phyloP scores from a whole-genome alignment of 106 monocot genomes.

The Allium sativum region DNA sequence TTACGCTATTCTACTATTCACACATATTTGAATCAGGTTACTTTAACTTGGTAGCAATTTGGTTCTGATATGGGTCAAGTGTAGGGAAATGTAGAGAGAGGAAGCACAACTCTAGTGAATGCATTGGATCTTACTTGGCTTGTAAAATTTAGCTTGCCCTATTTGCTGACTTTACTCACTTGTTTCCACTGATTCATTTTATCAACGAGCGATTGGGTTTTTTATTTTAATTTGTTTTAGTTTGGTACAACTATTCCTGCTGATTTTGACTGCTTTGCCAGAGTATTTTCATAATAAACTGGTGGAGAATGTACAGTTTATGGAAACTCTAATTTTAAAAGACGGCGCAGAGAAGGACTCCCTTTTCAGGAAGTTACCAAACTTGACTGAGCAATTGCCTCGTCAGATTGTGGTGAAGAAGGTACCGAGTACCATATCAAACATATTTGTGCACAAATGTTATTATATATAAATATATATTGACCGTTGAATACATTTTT shows the following conservation, averaged over 20 bases:
- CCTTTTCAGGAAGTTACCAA: slow-evolving; percentile 94
- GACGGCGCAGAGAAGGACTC: slow-evolving; percentile 97
- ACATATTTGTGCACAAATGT: no score
- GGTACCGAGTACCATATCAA: slow-evolving; percentile 20
- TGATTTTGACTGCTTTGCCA: slow-evolving; percentile 23
- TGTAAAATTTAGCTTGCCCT: not conserved
- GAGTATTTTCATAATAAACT: slow-evolving; percentile 97
- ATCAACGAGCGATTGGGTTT: not conserved
- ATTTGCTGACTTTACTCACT: not conserved
- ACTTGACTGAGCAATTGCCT: slow-evolving; percentile 83
- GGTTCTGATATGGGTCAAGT: no score
- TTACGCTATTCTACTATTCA: no score
- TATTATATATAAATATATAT: no score
- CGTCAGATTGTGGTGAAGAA: slow-evolving; percentile 92
- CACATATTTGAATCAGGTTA: no score
- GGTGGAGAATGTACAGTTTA: slow-evolving; percentile 98
- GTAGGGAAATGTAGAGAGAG: no score
- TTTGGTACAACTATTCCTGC: not conserved
- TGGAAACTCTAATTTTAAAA: slow-evolving; percentile 93
- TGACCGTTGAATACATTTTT: no score
- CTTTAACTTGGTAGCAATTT: no score
- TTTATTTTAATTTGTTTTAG: no score
- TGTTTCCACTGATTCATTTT: not conserved
- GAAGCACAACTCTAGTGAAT: no score
- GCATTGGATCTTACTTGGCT: no score